Evolutionary conservation across 1,284 basidiomycete genomes (phyloP).

Genomic region (Cutaneotrichosporon dermatis): DNA sequence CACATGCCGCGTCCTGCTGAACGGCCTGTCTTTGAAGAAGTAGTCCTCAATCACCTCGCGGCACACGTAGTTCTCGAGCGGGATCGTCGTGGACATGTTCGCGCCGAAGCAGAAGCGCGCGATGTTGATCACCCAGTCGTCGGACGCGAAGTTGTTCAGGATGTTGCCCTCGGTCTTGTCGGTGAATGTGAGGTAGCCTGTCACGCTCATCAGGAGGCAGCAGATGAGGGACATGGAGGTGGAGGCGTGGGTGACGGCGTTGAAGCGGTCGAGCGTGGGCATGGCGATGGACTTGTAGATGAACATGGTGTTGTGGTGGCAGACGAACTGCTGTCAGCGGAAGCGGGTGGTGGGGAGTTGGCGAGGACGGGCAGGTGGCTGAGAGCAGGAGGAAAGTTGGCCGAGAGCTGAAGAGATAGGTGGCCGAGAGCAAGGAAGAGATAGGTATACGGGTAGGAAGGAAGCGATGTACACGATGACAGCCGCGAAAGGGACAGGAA

Average conservation of each 20-base stretch:
- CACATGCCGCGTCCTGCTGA: constrained; percentile 76
- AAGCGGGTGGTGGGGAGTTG: no score
- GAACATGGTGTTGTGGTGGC: constrained; percentile 86
- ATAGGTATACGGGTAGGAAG: no score
- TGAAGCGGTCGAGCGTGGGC: constrained; percentile 82
- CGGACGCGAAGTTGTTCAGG: constrained; percentile 78
- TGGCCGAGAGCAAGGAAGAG: no score
- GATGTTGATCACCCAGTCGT: constrained; percentile 81
- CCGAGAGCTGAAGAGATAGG: no score
- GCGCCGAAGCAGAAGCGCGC: constrained; percentile 92
- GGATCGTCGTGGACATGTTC: constrained; percentile 92
- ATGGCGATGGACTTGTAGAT: constrained; percentile 91
- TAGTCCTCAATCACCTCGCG: constrained; percentile 81
- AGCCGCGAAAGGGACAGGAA: no score
- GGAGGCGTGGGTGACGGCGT: constrained; percentile 86
- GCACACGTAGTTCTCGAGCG: constrained; percentile 37
- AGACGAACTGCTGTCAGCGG: constrained; percentile 55
- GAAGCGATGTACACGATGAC: no score
- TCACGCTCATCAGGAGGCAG: constrained; percentile 79
- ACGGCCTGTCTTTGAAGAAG: constrained; percentile 80
- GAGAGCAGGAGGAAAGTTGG: no score
- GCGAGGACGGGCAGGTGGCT: no score
- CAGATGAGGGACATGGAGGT: constrained; percentile 74
- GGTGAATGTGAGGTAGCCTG: constrained; percentile 89
- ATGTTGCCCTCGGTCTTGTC: constrained; percentile 91